Conservation (phyloP, 139 green algal genomes). For the Astrephomene gubernaculifera region DNA sequence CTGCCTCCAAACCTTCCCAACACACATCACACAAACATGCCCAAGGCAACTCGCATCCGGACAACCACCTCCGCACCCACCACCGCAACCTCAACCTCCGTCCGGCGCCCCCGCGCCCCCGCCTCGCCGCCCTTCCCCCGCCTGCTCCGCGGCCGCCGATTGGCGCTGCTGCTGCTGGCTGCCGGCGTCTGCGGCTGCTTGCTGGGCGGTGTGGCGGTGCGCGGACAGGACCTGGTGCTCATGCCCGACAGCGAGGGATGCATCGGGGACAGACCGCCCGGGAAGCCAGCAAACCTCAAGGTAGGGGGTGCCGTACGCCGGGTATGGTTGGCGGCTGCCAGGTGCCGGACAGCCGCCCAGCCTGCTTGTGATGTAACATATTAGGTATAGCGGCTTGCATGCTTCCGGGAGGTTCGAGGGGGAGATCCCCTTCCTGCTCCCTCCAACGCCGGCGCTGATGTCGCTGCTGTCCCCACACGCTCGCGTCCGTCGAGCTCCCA, state of each 20-base stretch:
- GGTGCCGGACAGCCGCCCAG: no score
- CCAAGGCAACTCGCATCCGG: no score
- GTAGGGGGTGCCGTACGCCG: neutral
- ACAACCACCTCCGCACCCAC: no score
- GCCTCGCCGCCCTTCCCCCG: no score
- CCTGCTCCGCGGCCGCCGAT: no score
- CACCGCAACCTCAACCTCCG: no score
- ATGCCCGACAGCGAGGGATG: neutral
- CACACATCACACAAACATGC: no score
- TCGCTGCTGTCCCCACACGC: neutral
- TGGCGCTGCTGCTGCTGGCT: no score
- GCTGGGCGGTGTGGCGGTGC: neutral
- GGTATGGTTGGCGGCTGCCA: neutral
- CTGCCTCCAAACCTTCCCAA: no score
- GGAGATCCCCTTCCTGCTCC: neutral
- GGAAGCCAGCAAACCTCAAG: neutral
- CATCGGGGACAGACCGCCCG: neutral
- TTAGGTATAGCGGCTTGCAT: neutral
- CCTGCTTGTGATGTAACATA: neutral
- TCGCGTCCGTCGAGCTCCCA: no score
- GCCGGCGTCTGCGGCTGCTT: slow-evolving; percentile 16
- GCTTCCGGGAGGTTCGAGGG: neutral
- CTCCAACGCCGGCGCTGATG: neutral
- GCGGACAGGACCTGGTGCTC: neutral
- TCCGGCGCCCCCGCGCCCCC: no score